Evolutionary conservation across 139 green algal species (phyloP).

Genomic region (Parachlorella kessleri): DNA sequence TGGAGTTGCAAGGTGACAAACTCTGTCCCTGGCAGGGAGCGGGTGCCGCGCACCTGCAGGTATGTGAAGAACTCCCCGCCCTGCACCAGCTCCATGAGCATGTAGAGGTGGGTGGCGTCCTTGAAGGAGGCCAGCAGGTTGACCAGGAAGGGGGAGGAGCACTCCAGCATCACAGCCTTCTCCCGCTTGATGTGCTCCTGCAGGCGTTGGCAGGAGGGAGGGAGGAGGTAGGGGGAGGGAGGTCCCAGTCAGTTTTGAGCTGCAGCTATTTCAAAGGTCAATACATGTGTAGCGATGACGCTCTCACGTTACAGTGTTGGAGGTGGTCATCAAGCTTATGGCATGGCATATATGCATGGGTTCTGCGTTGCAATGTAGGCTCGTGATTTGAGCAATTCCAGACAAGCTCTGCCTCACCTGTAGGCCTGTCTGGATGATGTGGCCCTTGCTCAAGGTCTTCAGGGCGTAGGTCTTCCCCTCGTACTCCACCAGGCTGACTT

Average conservation of each 20-base stretch:
- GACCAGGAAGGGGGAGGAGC: conserved; percentile 85
- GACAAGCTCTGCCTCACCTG: conserved; percentile 27
- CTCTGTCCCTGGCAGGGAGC: too few relatives aligned
- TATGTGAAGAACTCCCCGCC: conserved; percentile 95
- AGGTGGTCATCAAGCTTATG: too few relatives aligned
- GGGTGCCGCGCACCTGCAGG: too few relatives aligned
- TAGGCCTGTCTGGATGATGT: conserved; percentile 76
- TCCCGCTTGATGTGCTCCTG: conserved; percentile 89
- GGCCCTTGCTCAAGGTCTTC: conserved; percentile 85
- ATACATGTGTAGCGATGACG: too few relatives aligned
- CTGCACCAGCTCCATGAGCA: conserved; percentile 91
- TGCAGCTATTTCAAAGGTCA: too few relatives aligned
- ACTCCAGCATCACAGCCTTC: conserved; percentile 74
- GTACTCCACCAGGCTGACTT: conserved; percentile 78
- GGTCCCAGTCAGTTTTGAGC: too few relatives aligned
- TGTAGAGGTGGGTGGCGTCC: conserved; percentile 71
- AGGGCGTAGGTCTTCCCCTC: conserved; percentile 66
- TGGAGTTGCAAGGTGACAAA: too few relatives aligned
- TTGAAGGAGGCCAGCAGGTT: conserved; percentile 72
- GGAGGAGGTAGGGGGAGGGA: background rate
- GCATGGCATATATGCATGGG: background rate
- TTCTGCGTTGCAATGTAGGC: background rate
- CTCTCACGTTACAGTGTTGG: too few relatives aligned
- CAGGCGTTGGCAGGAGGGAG: background rate
- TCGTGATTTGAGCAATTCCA: background rate